Evolutionary conservation across 352 stramenopile genomes (phyloP).

Genomic region (Phytophthora hybrid): DNA sequence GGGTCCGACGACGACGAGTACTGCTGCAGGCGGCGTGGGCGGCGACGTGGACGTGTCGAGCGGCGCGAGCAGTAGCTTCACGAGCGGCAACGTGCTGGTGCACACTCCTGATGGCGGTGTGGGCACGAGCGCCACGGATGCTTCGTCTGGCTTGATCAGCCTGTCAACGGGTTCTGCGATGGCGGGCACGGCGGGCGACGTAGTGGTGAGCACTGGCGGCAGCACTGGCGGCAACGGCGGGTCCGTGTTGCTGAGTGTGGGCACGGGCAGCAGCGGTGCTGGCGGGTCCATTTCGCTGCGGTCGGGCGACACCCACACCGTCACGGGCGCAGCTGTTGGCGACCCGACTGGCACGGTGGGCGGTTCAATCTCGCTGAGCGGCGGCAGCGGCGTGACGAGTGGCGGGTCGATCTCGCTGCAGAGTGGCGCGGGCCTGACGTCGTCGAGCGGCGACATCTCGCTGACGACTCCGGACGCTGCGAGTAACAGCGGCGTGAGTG

Average conservation of each 20-base stretch:
- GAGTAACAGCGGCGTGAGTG: not conserved
- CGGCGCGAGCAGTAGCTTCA: conserved; percentile 8
- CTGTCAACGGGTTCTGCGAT: too few species aligned
- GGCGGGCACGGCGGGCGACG: conserved; percentile 23
- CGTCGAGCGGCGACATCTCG: conserved; percentile 34
- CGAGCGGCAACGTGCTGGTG: conserved; percentile 22
- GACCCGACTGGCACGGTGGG: not conserved
- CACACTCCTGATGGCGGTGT: conserved; percentile 3
- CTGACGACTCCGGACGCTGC: conserved; percentile 15
- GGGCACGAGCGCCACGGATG: not conserved
- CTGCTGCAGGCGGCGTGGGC: not conserved
- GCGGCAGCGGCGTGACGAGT: conserved; percentile 28
- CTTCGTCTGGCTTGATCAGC: conserved; percentile 5
- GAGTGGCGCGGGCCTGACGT: conserved; percentile 33
- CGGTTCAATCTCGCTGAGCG: conserved; percentile 1
- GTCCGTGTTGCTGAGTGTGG: conserved; percentile 19
- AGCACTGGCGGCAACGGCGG: conserved; percentile 14
- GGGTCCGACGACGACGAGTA: conserved; percentile 12
- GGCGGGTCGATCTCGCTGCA: conserved; percentile 42
- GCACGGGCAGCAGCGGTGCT: conserved; percentile 9
- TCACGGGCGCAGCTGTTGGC: too few species aligned
- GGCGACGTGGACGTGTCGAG: conserved; percentile 3
- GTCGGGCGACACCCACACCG: too few species aligned
- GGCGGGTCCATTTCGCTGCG: not conserved
- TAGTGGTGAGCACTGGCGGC: conserved; percentile 25